Conservation (phyloP, 2,329 filamentous ascomycete genomes). For the Colletotrichum sp. region DNA sequence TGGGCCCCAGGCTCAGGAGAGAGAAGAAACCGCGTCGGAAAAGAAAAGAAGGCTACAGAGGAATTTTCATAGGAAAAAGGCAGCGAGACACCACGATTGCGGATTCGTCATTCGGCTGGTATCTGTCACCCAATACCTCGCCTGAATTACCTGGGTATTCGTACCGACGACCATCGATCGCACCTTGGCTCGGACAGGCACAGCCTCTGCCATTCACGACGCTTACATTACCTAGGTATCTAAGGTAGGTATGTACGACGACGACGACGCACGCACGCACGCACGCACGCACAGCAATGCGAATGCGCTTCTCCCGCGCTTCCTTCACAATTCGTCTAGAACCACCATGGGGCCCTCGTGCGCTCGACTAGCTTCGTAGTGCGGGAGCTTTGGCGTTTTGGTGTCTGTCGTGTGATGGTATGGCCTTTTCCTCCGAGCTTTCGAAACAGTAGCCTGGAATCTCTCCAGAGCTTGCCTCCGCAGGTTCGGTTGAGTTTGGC, state of each 20-base stretch:
- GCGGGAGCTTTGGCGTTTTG: neutral
- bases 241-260: no score
- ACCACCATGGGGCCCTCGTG: neutral
- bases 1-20: neutral
- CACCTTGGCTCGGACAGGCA: neutral
- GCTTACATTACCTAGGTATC: neutral
- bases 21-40: neutral
- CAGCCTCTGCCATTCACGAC: conserved; percentile 4
- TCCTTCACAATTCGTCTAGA: neutral
- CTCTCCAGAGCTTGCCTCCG: neutral
- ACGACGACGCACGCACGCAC: neutral
- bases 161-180: neutral
- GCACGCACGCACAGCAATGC: neutral
- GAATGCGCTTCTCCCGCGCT: neutral
- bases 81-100: neutral
- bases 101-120: neutral
- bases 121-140: neutral
- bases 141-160: neutral
- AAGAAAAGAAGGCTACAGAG: neutral
- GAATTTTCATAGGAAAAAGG: neutral
- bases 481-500: neutral
- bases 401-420: neutral
- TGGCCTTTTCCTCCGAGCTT: neutral
- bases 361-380: neutral
- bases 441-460: conserved; percentile 3